A percentile compares a stretch with the other conserved stretches of the same genome.
These are phyloP conservation scores for Gaeumannomyces sp. DNA, from an alignment of 2,329 filamentous ascomycete species.

Conservation along the genomic window DNA sequence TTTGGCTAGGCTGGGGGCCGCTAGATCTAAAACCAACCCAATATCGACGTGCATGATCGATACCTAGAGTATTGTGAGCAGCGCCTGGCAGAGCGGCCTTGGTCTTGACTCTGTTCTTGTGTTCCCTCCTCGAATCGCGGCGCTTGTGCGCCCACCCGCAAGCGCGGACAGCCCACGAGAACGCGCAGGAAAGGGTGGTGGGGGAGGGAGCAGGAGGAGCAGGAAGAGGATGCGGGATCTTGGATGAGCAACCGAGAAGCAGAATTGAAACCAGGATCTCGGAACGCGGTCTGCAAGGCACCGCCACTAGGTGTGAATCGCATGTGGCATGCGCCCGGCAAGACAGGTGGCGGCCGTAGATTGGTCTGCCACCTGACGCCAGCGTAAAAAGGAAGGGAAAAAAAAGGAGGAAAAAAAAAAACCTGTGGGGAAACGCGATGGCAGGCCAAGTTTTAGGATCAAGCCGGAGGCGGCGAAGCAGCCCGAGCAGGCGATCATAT, in stretches of 20 bases:
- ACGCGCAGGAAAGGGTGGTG: neutral
- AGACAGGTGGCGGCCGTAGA: neutral
- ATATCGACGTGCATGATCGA: conserved; percentile 17
- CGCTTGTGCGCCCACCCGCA: neutral
- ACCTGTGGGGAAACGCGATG: neutral
- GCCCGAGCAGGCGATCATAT: neutral
- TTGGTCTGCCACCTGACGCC: neutral
- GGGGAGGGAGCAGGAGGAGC: neutral
- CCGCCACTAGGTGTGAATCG: neutral
- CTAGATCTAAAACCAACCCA: conserved; percentile 15
- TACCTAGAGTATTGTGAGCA: neutral
- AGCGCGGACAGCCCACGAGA: neutral
- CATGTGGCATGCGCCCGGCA: neutral
- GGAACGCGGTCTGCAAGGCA: neutral
- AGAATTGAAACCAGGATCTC: neutral
- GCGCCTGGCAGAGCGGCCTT: too few relatives aligned
- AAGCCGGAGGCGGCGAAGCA: neutral
- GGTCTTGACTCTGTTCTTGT: neutral
- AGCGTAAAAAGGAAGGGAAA: neutral
- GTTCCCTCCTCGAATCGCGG: neutral
- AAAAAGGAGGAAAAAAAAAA: neutral
- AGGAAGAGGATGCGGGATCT: neutral
- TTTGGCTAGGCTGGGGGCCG: conserved; percentile 5
- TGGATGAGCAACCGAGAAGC: neutral
- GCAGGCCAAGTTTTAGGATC: neutral